Conservation (phyloP, 2,329 filamentous ascomycete species). For the Cephalotrichum gorgonifer region DNA sequence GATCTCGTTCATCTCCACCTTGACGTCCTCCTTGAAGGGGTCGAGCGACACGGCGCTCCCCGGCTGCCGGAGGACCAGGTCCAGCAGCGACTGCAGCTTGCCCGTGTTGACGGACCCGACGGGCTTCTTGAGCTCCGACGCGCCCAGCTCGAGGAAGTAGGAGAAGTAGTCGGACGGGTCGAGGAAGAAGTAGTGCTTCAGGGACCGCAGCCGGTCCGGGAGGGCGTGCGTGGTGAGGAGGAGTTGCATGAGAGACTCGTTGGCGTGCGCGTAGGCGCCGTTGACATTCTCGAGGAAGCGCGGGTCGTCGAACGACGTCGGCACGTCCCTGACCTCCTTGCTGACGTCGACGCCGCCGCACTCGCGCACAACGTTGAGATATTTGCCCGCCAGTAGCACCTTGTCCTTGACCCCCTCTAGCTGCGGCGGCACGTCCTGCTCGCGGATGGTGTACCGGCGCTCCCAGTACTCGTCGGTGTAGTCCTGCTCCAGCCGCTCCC, state of each 20-base stretch:
- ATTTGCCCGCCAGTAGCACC: slow-evolving; percentile 90
- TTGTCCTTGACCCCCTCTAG: slow-evolving; percentile 87
- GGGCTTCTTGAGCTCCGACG: slow-evolving; percentile 82
- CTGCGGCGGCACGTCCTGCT: slow-evolving; percentile 84
- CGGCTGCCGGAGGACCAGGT: slow-evolving; percentile 90
- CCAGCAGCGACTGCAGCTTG: slow-evolving; percentile 91
- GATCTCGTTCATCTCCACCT: slow-evolving; percentile 93
- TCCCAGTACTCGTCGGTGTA: slow-evolving; percentile 99
- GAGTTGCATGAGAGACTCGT: slow-evolving; percentile 82
- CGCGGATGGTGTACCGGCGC: slow-evolving; percentile 87
- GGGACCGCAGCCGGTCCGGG: slow-evolving; percentile 72
- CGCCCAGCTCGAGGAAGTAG: slow-evolving; percentile 87
- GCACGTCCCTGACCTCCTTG: slow-evolving; percentile 80
- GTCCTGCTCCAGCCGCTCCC: slow-evolving; percentile 85
- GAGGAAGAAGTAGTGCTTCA: slow-evolving; percentile 99
- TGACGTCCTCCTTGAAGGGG: slow-evolving; percentile 96
- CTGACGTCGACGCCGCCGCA: slow-evolving; percentile 93
- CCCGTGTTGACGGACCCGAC: slow-evolving; percentile 81
- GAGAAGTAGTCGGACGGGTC: slow-evolving; percentile 97
- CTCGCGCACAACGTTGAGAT: slow-evolving; percentile 93
- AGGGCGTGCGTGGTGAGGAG: slow-evolving; percentile 88
- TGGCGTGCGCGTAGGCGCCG: slow-evolving; percentile 87
- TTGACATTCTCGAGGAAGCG: slow-evolving; percentile 95
- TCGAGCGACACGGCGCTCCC: slow-evolving; percentile 89
- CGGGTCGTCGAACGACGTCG: slow-evolving; percentile 81